Evolutionary conservation across 1,284 basidiomycete genomes (phyloP).

Genomic region (Cutaneotrichosporon dermatis): DNA sequence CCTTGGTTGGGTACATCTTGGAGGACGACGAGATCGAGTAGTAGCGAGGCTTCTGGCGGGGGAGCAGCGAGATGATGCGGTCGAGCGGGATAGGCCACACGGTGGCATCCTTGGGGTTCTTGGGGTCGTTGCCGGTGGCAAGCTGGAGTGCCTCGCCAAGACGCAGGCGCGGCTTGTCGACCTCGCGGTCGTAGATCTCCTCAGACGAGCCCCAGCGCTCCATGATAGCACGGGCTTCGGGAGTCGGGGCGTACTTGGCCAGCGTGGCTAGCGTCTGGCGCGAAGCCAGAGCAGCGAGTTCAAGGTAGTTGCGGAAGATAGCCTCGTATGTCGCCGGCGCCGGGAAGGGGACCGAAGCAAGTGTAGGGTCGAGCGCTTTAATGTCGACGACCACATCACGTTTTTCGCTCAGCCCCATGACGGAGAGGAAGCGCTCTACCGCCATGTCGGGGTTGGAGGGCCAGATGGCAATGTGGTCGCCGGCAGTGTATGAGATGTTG

Average conservation of each 20-base stretch:
- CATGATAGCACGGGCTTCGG: slow-evolving; percentile 68
- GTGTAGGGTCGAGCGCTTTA: slow-evolving; percentile 89
- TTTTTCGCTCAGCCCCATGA: slow-evolving; percentile 71
- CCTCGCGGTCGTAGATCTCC: slow-evolving; percentile 70
- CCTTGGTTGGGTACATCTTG: slow-evolving; percentile 77
- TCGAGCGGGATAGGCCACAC: slow-evolving; percentile 91
- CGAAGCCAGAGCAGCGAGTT: slow-evolving; percentile 86
- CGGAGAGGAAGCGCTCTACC: slow-evolving; percentile 79
- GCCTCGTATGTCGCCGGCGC: slow-evolving; percentile 91
- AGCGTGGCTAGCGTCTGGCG: slow-evolving; percentile 85
- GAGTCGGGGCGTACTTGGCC: slow-evolving; percentile 79
- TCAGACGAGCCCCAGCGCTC: slow-evolving; percentile 78
- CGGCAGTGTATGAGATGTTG: slow-evolving; percentile 94
- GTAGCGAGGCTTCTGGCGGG: slow-evolving; percentile 93
- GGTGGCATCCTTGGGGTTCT: slow-evolving; percentile 56
- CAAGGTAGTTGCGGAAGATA: slow-evolving; percentile 93
- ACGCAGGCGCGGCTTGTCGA: slow-evolving; percentile 77
- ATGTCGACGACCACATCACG: slow-evolving; percentile 79
- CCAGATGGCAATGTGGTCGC: slow-evolving; percentile 97
- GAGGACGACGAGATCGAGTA: slow-evolving; percentile 98
- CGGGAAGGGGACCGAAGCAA: slow-evolving; percentile 99
- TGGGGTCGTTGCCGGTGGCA: slow-evolving; percentile 66
- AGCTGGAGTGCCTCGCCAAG: slow-evolving; percentile 86
- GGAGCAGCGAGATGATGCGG: slow-evolving; percentile 85
- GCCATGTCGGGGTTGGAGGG: slow-evolving; percentile 88